Evolutionary conservation across 139 green algal genomes (phyloP).

Genomic region (Ettlia oleoabundans): DNA sequence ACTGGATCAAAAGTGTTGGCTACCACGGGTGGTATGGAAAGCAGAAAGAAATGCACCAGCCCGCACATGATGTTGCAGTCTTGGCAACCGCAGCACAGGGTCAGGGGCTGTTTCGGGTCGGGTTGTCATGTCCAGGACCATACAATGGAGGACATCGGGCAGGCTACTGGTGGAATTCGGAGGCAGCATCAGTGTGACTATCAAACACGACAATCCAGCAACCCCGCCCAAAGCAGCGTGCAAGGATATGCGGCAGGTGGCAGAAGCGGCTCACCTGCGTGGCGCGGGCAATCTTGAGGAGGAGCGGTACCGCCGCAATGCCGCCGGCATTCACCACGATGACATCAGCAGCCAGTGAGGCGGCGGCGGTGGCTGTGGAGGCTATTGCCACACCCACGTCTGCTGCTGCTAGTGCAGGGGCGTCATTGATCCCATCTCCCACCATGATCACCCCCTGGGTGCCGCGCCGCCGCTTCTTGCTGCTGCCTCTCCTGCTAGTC

Average conservation of each 20-base stretch:
- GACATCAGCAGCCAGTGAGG: slow-evolving; percentile 79
- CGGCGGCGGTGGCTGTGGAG: slow-evolving; percentile 66
- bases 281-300: slow-evolving; percentile 66
- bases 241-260: neutral
- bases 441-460: slow-evolving; percentile 77
- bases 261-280: slow-evolving; percentile 40
- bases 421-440: slow-evolving; percentile 84
- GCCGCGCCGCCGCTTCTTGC: neutral
- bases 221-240: neutral
- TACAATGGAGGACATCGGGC: too few species aligned
- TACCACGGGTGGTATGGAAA: too few species aligned
- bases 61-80: too few species aligned
- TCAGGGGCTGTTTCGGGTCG: too few species aligned
- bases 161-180: too few species aligned
- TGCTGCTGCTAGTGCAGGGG: slow-evolving; percentile 73
- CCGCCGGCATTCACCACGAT: slow-evolving; percentile 80
- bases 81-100: too few species aligned
- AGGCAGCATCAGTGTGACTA: neutral
- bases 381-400: slow-evolving; percentile 79
- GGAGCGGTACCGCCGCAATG: slow-evolving; percentile 76
- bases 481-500: neutral
- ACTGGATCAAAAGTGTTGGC: too few species aligned
- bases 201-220: too few species aligned
- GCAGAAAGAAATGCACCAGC: too few species aligned
- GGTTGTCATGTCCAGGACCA: too few species aligned